phyloP scores from a whole-genome alignment of 257 asterid genomes.

The Capsicum pubescens region DNA sequence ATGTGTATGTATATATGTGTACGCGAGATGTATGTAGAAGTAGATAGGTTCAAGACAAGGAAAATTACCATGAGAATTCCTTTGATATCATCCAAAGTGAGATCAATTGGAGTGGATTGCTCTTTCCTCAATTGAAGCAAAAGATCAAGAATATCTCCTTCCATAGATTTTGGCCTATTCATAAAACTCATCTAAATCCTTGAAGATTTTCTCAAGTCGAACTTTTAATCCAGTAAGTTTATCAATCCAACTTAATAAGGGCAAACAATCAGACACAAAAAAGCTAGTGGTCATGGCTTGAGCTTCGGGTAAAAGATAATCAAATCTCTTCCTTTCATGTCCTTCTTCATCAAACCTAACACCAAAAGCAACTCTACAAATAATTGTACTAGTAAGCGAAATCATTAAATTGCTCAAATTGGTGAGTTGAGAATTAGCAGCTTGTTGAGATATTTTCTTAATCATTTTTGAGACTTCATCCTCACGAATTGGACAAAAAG shows the following conservation, averaged over 20 bases:
- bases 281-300: neutral
- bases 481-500: neutral
- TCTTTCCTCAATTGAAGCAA: no score
- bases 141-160: no score
- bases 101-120: no score
- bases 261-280: neutral
- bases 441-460: neutral
- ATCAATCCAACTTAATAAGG: neutral
- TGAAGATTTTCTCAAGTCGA: no score
- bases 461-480: slow-evolving; percentile 7
- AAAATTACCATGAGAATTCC: no score
- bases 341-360: neutral
- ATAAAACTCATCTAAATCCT: no score
- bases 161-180: no score
- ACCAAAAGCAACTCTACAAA: neutral
- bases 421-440: neutral
- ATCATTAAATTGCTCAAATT: neutral
- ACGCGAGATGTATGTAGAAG: no score
- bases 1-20: no score
- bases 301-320: neutral
- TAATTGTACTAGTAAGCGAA: neutral
- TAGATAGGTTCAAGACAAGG: no score
- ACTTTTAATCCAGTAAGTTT: no score
- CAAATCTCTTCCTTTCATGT: neutral
- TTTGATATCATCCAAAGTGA: no score